Percentiles rank a stretch among this genome's conserved stretches.
These are phyloP conservation scores for Trichoderma asperellum DNA, from an alignment of 2,329 filamentous ascomycete species.

Conservation along the genomic window DNA sequence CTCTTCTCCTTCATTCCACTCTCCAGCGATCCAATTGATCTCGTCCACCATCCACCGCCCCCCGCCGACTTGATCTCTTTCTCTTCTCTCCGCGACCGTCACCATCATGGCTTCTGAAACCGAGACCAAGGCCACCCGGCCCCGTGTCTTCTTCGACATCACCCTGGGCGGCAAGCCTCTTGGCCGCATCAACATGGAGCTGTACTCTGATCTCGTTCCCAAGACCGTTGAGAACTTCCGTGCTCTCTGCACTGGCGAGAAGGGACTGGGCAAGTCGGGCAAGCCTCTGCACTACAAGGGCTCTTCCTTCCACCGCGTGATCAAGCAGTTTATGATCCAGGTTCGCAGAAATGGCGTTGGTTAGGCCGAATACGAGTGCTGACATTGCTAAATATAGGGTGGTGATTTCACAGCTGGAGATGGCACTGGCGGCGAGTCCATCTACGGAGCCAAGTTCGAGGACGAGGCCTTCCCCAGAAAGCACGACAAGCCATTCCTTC, in stretches of 20 bases:
- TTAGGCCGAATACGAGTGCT: neutral
- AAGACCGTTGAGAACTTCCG: slow-evolving; percentile 98
- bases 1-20: neutral
- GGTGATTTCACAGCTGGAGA: slow-evolving; percentile 96
- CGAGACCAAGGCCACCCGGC: slow-evolving; percentile 59
- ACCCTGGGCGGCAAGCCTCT: slow-evolving; percentile 72
- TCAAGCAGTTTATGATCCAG: slow-evolving; percentile 96
- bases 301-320: slow-evolving; percentile 91
- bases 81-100: slow-evolving; percentile 2
- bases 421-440: slow-evolving; percentile 93
- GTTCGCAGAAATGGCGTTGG: slow-evolving; percentile 27
- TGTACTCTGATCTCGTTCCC: slow-evolving; percentile 77
- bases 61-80: neutral
- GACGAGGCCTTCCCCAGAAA: slow-evolving; percentile 94
- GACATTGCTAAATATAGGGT: slow-evolving; percentile 56
- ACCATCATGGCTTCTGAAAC: slow-evolving; percentile 49
- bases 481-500: slow-evolving; percentile 89
- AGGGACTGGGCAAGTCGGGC: slow-evolving; percentile 78
- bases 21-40: neutral
- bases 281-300: slow-evolving; percentile 93
- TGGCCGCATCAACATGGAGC: slow-evolving; percentile 84
- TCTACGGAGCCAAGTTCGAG: slow-evolving; percentile 96
- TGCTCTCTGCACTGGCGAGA: slow-evolving; percentile 91
- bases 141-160: slow-evolving; percentile 93
- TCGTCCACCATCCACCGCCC: neutral